These are phyloP conservation scores for Mycena leptocephala DNA, from an alignment of 768 basidiomycete species.

Conservation along the genomic window DNA sequence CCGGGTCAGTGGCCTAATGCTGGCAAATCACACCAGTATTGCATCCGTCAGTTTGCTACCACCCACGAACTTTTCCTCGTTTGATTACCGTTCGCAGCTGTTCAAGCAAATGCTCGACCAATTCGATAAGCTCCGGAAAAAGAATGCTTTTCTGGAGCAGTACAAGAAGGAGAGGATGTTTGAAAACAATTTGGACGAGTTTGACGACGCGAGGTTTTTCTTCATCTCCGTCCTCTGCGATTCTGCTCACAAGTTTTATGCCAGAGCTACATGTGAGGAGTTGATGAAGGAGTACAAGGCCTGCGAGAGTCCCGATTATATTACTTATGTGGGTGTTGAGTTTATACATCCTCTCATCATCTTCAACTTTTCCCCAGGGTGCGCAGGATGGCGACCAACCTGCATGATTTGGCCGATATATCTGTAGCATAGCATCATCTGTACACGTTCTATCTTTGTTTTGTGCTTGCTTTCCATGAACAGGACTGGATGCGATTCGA, in stretches of 20 bases:
- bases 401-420: slow-evolving; percentile 27
- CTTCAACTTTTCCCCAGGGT: slow-evolving; percentile 39
- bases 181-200: slow-evolving; percentile 93
- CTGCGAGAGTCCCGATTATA: slow-evolving; percentile 96
- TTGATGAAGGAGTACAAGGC: slow-evolving; percentile 95
- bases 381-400: slow-evolving; percentile 45
- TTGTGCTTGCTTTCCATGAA: slow-evolving; percentile 33
- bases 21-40: slow-evolving; percentile 99
- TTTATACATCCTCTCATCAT: not conserved
- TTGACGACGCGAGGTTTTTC: slow-evolving; percentile 94
- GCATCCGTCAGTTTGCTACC: slow-evolving; percentile 78
- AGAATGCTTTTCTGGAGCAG: slow-evolving; percentile 96
- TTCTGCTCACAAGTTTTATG: not conserved
- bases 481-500: slow-evolving; percentile 33
- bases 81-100: slow-evolving; percentile 64
- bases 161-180: slow-evolving; percentile 99
- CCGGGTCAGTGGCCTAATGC: slow-evolving; percentile 97
- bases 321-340: slow-evolving; percentile 78
- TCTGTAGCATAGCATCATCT: slow-evolving; percentile 23
- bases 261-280: slow-evolving; percentile 88
- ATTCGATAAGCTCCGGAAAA: slow-evolving; percentile 88
- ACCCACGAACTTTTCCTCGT: not conserved
- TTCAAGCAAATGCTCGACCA: slow-evolving; percentile 98
- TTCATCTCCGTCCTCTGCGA: not conserved
- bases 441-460: slow-evolving; percentile 9